These are phyloP conservation scores for Volvox africanus DNA, from an alignment of 139 green algal species.

Conservation along the genomic window DNA sequence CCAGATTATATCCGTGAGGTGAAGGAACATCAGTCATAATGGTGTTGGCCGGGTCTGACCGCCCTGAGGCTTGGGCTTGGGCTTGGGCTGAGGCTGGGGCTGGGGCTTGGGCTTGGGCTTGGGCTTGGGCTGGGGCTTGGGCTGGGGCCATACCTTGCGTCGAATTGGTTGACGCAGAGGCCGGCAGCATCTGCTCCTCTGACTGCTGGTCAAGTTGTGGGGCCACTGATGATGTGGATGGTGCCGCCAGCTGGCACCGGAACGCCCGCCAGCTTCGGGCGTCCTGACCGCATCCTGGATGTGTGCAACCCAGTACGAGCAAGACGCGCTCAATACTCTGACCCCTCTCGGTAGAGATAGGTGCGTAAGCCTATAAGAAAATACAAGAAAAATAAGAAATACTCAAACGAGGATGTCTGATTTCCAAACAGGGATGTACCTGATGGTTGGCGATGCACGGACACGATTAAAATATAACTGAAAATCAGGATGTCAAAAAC, in stretches of 20 bases:
- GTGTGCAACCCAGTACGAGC: constrained; percentile 62
- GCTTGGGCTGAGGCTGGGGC: too few species aligned
- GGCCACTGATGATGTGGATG: not conserved
- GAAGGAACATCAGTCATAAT: too few species aligned
- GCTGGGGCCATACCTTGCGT: too few species aligned
- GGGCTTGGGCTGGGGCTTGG: too few species aligned
- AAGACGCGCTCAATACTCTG: constrained; percentile 48
- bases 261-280: constrained; percentile 67
- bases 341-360: not conserved
- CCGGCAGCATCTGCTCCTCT: not conserved
- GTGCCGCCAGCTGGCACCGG: constrained; percentile 46
- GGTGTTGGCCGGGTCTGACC: too few species aligned
- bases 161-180: too few species aligned
- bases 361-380: constrained; percentile 66
- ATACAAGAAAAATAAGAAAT: not conserved
- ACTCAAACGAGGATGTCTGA: too few species aligned
- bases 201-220: not conserved
- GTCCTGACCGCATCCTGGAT: constrained; percentile 58
- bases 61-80: not conserved
- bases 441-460: too few species aligned
- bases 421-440: too few species aligned
- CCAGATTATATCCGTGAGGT: too few species aligned
- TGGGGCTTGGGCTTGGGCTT: not conserved
- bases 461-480: too few species aligned
- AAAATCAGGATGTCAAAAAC: too few species aligned